Evolutionary conservation across 2,329 filamentous ascomycete genomes (phyloP).

Genomic region (Trichophaea hybrida): DNA sequence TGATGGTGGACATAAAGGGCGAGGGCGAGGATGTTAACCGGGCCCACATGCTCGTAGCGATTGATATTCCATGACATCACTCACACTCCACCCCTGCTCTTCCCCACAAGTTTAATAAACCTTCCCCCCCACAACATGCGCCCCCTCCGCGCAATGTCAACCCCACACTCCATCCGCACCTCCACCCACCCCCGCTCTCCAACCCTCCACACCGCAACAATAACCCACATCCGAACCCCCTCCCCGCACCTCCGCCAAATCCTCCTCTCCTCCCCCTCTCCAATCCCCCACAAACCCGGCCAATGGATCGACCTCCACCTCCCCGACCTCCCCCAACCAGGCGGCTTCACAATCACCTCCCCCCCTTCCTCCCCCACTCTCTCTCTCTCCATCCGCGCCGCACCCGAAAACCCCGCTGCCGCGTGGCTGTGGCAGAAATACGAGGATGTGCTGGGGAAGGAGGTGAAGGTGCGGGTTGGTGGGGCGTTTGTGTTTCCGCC

Average conservation of each 20-base stretch:
- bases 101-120: no score
- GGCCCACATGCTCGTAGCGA: no score
- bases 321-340: slow-evolving; percentile 52
- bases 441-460: slow-evolving; percentile 42
- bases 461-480: slow-evolving; percentile 56
- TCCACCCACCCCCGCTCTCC: slow-evolving; percentile 23
- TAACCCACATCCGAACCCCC: slow-evolving; percentile 1
- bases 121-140: background rate
- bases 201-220: slow-evolving; percentile 3
- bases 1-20: no score
- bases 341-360: slow-evolving; percentile 80
- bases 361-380: slow-evolving; percentile 41
- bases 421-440: slow-evolving; percentile 56
- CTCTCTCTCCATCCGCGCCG: slow-evolving; percentile 64
- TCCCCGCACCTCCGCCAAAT: slow-evolving; percentile 1
- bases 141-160: slow-evolving; percentile 29
- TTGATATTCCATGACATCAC: no score
- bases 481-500: slow-evolving; percentile 73
- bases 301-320: slow-evolving; percentile 81
- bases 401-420: slow-evolving; percentile 55
- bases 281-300: slow-evolving; percentile 50
- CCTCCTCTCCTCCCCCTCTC: slow-evolving; percentile 6
- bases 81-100: no score
- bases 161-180: slow-evolving; percentile 48
- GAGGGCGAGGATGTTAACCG: no score